phyloP scores from a whole-genome alignment of 805 yeast species.

The Candida vaughaniae region DNA sequence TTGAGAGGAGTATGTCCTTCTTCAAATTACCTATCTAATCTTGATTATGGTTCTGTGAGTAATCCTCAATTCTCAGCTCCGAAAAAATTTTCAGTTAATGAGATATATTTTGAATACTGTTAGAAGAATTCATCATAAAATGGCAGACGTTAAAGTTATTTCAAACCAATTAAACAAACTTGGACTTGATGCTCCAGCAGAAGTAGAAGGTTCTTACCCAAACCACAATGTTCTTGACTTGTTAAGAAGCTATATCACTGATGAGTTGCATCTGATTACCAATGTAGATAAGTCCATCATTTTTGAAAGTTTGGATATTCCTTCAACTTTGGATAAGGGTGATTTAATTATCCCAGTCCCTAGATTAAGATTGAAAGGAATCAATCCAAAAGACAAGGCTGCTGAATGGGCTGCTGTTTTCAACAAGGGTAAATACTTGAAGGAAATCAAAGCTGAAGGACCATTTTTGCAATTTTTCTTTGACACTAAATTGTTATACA shows the following conservation, averaged over 20 bases:
- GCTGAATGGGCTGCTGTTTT: constrained; percentile 74
- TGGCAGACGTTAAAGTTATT: constrained; percentile 25
- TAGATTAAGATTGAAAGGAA: constrained; percentile 73
- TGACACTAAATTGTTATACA: constrained; percentile 61
- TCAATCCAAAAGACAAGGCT: constrained; percentile 74
- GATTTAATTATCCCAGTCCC: constrained; percentile 92
- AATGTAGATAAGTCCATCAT: constrained; percentile 69
- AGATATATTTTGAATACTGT: constrained; percentile 11
- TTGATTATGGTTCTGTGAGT: no score
- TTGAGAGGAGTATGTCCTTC: no score
- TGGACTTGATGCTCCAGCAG: constrained; percentile 44
- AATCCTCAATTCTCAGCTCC: not conserved
- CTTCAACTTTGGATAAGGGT: constrained; percentile 83
- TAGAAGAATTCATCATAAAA: constrained; percentile 10
- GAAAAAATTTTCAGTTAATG: constrained; percentile 11
- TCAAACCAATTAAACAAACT: constrained; percentile 32
- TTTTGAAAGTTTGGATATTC: constrained; percentile 85
- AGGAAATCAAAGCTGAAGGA: constrained; percentile 78
- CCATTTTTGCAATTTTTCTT: constrained; percentile 90
- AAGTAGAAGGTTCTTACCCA: constrained; percentile 64
- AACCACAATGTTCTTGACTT: constrained; percentile 79
- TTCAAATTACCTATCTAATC: no score
- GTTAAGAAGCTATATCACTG: constrained; percentile 84
- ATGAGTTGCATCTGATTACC: constrained; percentile 70
- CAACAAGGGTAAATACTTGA: constrained; percentile 67